Evolutionary conservation across 2,329 filamentous ascomycete genomes (phyloP).

Genomic region (Colletotrichum cordylinicola): DNA sequence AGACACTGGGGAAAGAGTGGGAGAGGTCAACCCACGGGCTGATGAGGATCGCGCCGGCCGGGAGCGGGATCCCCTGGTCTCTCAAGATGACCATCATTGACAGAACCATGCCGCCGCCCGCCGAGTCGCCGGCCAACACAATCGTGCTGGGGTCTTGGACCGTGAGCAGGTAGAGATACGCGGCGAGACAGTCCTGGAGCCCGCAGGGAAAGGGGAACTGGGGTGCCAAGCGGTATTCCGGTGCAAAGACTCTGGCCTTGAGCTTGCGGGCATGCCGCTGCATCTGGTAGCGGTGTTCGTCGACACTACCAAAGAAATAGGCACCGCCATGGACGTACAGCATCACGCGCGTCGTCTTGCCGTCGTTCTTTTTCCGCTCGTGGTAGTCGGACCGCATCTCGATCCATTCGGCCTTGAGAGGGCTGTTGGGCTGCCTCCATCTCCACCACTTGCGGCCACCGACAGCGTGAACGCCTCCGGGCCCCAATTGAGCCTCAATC

Average conservation of each 20-base stretch:
- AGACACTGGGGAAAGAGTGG: conserved; percentile 93
- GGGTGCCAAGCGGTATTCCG: conserved; percentile 85
- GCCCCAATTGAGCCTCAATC: conserved; percentile 77
- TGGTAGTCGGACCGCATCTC: conserved; percentile 89
- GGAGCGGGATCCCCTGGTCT: conserved; percentile 82
- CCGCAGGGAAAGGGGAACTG: conserved; percentile 97
- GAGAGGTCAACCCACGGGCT: conserved; percentile 97
- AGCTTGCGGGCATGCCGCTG: conserved; percentile 95
- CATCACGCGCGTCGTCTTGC: conserved; percentile 77
- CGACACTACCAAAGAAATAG: conserved; percentile 94
- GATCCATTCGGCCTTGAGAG: conserved; percentile 89
- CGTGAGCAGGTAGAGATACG: conserved; percentile 83
- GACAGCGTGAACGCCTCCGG: conserved; percentile 74
- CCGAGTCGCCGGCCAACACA: conserved; percentile 88
- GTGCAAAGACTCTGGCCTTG: conserved; percentile 86
- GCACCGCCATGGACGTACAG: conserved; percentile 93
- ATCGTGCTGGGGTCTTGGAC: conserved; percentile 82
- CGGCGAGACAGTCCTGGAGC: conserved; percentile 85
- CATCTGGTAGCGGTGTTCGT: conserved; percentile 98
- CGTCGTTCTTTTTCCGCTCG: conserved; percentile 67
- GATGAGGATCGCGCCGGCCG: conserved; percentile 87
- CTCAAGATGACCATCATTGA: conserved; percentile 80
- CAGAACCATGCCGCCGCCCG: conserved; percentile 89
- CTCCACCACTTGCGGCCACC: conserved; percentile 91
- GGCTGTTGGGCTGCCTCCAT: conserved; percentile 73